Conservation (phyloP, 441 rosid species). For the Croton setiger region DNA sequence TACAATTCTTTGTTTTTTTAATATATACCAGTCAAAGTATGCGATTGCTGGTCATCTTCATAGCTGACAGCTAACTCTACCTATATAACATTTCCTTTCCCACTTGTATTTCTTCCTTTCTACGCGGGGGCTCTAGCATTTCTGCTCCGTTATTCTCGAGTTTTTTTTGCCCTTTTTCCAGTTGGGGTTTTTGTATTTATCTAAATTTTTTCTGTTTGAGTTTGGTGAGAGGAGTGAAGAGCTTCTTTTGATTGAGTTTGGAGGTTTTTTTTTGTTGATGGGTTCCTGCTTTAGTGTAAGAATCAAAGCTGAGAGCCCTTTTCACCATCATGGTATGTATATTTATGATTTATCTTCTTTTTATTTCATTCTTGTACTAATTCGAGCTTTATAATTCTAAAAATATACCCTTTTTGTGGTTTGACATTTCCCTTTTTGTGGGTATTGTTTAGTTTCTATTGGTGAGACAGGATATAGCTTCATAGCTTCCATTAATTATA, state of each 20-base stretch:
- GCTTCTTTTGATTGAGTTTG: not conserved
- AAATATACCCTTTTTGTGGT: not conserved
- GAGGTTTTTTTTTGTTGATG: slow-evolving; percentile 39
- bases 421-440: not conserved
- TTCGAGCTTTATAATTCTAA: not conserved
- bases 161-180: not conserved
- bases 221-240: slow-evolving; percentile 18
- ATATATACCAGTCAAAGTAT: slow-evolving; percentile 30
- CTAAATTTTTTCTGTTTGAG: not conserved
- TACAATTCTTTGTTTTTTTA: not conserved
- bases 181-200: slow-evolving; percentile 2
- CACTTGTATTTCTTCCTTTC: slow-evolving; percentile 13
- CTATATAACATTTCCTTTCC: slow-evolving; percentile 28
- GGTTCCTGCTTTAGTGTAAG: slow-evolving; percentile 82
- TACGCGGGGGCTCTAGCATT: not conserved
- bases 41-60: slow-evolving; percentile 17
- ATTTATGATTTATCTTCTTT: slow-evolving; percentile 8
- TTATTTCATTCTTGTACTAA: not conserved
- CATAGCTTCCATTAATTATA: not conserved
- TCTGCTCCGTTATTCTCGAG: slow-evolving; percentile 1
- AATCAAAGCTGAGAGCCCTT: slow-evolving; percentile 58
- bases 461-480: not conserved
- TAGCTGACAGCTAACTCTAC: slow-evolving; percentile 26
- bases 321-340: slow-evolving; percentile 36
- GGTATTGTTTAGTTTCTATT: slow-evolving; percentile 6